Evolutionary conservation across 176 grass and related monocot genomes (phyloP), one percentile per base, ranked within the genome.

Genomic region (Triticum dicoccoides): DNA sequence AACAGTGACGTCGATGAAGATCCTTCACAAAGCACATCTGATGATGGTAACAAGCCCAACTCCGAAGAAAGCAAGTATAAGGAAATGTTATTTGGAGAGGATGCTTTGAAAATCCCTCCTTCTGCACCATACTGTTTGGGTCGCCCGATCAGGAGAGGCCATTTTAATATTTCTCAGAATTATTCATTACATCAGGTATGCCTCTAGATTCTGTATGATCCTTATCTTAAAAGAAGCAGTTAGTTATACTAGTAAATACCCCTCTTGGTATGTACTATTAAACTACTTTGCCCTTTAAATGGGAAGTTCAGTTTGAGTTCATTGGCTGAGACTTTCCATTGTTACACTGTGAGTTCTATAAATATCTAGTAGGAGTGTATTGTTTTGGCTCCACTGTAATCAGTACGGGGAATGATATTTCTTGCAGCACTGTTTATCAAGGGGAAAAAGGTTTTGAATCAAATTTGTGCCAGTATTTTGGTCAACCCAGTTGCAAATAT

Each of bases 131-230:
- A 98, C 70, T 91, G 70, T 78, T 41, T 96, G 82, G 92, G 85
- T 73, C 82, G 87, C 49, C 96, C 96, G 4, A 92, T 98, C 56
- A 94, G 96, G 84, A 93, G 93, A 91, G 96, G 96, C 41, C 96
- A 98, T 87, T 92, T 98, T 80, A 98, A 98, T 84, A 82, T 96
- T 82, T 98, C 90, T 84, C 69, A 91, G 34, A 84, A 92, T 91
- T 98, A 98, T 89, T 85, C 92, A n/a, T 87, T 84, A 29, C 86
- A 90, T 79, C 93, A 96, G 96, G 93, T 96, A 89, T 56, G 65
- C 33, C 82, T 88, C 25, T 63, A 76, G 47, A 33, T 72, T 82
- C 37, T 1, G 12, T 54, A 51, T 39, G 47, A 32, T 70, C 61
- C 10, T 83, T 70, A 29, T 7, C 34, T 82, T 77, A 35, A 8